Evolutionary conservation across 2,329 filamentous ascomycete species (phyloP).

Genomic region (Verticillium alfalfae): DNA sequence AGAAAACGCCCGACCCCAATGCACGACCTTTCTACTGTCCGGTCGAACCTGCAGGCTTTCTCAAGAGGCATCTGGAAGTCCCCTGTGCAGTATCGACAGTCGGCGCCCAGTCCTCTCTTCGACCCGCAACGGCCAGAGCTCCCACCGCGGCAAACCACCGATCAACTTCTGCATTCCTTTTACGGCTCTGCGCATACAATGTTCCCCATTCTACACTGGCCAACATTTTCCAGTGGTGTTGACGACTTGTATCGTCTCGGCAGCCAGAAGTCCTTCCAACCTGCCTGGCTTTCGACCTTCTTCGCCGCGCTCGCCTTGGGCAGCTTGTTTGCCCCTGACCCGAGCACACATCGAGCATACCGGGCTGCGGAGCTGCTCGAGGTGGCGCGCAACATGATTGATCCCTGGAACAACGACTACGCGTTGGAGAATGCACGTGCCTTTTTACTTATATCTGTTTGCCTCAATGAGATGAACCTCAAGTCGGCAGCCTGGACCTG

Average conservation of each 20-base stretch:
- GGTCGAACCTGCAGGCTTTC: slow-evolving; percentile 66
- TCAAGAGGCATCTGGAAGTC: slow-evolving; percentile 76
- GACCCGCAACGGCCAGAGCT: slow-evolving; percentile 56
- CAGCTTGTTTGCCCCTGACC: slow-evolving; percentile 61
- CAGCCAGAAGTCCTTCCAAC: slow-evolving; percentile 53
- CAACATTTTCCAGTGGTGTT: slow-evolving; percentile 69
- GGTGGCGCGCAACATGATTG: slow-evolving; percentile 61
- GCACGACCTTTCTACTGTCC: slow-evolving; percentile 66
- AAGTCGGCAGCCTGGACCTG: slow-evolving; percentile 82
- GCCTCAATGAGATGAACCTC: slow-evolving; percentile 78
- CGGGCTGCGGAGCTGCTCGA: slow-evolving; percentile 63
- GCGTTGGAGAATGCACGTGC: slow-evolving; percentile 70
- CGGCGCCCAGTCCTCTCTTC: slow-evolving; percentile 35
- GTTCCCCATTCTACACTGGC: slow-evolving; percentile 85
- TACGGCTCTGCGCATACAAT: slow-evolving; percentile 71
- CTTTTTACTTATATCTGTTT: slow-evolving; percentile 69
- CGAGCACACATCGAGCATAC: slow-evolving; percentile 46
- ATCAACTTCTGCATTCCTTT: slow-evolving; percentile 71
- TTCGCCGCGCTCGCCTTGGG: slow-evolving; percentile 82
- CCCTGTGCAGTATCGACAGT: slow-evolving; percentile 61
- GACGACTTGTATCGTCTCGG: slow-evolving; percentile 69
- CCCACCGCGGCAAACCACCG: slow-evolving; percentile 64
- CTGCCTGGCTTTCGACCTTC: slow-evolving; percentile 73
- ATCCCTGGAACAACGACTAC: slow-evolving; percentile 77
- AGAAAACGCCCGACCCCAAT: slow-evolving; percentile 55